Evolutionary conservation across 192 early-diverging fungal genomes (phyloP), one percentile per base, ranked within the genome.

Genomic region (Phlyctochytrium planicorne): DNA sequence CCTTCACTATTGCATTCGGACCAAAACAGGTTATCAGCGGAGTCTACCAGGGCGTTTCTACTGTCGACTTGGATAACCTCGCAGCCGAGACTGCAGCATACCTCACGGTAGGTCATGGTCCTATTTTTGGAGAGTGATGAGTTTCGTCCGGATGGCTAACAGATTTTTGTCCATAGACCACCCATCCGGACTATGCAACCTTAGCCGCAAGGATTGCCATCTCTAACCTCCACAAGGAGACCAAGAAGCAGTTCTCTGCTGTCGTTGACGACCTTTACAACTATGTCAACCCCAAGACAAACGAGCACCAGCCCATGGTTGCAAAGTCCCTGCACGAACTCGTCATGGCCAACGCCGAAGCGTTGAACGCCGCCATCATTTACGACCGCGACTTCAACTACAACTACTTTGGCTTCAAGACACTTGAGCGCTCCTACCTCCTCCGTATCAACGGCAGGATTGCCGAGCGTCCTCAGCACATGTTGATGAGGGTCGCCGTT

Each of bases 371-470:
- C n/a, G 92, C 95, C 50, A 89, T 99, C 62, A 95, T 94, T 71
- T 99, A 97, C 74, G 91, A 97, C 72, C 91, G 94, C 68, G 97
- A 99, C 73, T 97, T 94, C 75, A 91, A 88, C 70, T 99, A 97
- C 85, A 95, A 95, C 81, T 99, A 88, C 84, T 99, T 99, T 89
- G 97, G 97, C 6, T 97, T 97, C 90, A 99, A 99, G 83, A 99
- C 95, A 12, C 86, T 99, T 4, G 97, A 99, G 82, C 89, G 97
- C 27, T 92, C 90, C 36, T 99, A 99, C 71, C 85, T 99, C 27
- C 81, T 99, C 63, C 84, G 87, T 60, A 90, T 97, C 77, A 88
- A 92, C 66, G 88, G 89, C 33, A 87, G 88, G 60, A 88, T 95
- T 31, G 95, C 91, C 1, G 95, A 98, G 80, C 77, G 97, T 34